A percentile compares a stretch with the other conserved stretches of the same genome.
These are phyloP conservation scores for Psilocybe tampanensis DNA, from an alignment of 768 basidiomycete genomes.

Conservation along the genomic window DNA sequence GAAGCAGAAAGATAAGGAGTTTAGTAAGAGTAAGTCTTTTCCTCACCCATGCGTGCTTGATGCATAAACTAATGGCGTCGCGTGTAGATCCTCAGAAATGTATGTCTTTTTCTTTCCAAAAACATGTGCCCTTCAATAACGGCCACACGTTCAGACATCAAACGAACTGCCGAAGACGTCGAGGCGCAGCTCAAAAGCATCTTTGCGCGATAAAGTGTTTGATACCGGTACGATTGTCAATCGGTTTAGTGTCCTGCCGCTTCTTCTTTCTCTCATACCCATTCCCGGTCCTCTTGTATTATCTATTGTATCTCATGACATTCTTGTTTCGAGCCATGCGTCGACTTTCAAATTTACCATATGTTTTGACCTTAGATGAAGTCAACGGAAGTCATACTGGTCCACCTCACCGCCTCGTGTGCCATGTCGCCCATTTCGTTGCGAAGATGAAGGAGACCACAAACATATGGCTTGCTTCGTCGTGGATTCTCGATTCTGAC, in stretches of 20 bases:
- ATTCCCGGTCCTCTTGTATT: too few species aligned
- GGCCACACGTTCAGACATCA: slow-evolving; percentile 60
- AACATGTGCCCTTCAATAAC: background rate
- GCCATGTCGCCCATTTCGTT: too few species aligned
- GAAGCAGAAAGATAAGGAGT: slow-evolving; percentile 78
- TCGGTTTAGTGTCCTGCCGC: background rate
- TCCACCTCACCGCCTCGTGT: too few species aligned
- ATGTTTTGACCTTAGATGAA: too few species aligned
- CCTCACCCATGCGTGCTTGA: slow-evolving; percentile 1
- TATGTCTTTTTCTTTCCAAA: slow-evolving; percentile 37
- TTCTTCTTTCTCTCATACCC: background rate
- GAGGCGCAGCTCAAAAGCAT: slow-evolving; percentile 69
- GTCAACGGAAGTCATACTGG: too few species aligned
- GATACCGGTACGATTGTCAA: background rate
- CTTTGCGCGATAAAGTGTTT: slow-evolving; percentile 35
- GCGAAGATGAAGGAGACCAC: too few species aligned
- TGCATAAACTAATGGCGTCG: background rate
- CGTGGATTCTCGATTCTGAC: too few species aligned
- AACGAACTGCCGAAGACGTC: slow-evolving; percentile 72
- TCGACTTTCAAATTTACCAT: too few species aligned
- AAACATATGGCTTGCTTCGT: too few species aligned
- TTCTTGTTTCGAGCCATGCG: too few species aligned
- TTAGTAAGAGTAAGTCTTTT: slow-evolving; percentile 71
- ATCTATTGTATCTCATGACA: too few species aligned
- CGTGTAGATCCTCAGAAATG: slow-evolving; percentile 75